These are phyloP conservation scores for Neospora caninum DNA, from an alignment of 169 alveolate species.

Conservation along the genomic window DNA sequence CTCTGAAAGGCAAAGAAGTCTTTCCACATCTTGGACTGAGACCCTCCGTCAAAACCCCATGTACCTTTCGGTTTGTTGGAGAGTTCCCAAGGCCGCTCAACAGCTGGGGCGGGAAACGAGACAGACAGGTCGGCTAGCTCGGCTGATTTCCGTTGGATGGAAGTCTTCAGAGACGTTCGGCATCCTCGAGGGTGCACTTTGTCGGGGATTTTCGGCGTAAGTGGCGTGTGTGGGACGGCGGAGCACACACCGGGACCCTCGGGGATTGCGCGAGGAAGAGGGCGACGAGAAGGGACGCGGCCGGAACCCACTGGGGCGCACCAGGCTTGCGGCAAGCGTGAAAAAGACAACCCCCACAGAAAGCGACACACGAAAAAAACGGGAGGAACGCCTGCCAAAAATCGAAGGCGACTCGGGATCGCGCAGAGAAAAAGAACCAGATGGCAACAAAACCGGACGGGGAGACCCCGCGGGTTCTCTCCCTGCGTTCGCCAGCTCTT, in stretches of 20 bases:
- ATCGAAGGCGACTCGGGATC: background rate
- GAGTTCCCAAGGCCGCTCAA: background rate
- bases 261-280: background rate
- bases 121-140: background rate
- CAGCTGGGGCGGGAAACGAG: background rate
- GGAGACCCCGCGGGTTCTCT: constrained; percentile 3
- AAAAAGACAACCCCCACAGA: background rate
- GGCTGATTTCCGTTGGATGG: background rate
- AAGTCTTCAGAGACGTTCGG: background rate
- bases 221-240: background rate
- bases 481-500: background rate
- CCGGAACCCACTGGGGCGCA: background rate
- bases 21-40: background rate
- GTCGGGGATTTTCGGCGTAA: too few relatives aligned
- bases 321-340: background rate
- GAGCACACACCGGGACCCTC: too few relatives aligned
- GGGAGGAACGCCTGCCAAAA: background rate
- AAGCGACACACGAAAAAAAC: background rate
- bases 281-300: background rate
- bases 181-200: background rate
- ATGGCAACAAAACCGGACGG: background rate
- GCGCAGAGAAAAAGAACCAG: background rate
- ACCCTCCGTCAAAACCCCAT: background rate
- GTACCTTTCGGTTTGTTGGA: background rate
- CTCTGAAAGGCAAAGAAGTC: background rate